These are phyloP conservation scores for Microcyclospora pomicola DNA, from an alignment of 2,329 filamentous ascomycete species.

Conservation along the genomic window DNA sequence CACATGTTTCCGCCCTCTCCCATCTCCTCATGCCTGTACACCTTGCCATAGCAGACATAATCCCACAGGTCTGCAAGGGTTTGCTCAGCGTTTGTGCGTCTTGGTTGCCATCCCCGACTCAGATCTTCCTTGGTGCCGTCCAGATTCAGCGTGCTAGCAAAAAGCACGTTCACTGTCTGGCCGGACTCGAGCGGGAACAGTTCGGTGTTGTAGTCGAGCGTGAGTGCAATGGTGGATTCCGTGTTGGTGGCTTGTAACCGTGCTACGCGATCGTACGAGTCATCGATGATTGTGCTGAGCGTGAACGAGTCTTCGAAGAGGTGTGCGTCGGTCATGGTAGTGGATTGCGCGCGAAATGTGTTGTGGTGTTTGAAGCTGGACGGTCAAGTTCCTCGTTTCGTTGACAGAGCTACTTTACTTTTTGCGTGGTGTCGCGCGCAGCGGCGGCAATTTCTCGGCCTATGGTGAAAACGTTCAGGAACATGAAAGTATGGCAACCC, in stretches of 20 bases:
- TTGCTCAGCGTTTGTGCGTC: constrained; percentile 37
- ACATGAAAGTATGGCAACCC: too few species aligned
- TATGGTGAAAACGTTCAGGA: neutral
- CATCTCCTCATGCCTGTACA: constrained; percentile 70
- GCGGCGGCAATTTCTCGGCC: too few species aligned
- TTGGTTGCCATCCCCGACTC: constrained; percentile 56
- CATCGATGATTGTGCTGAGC: constrained; percentile 61
- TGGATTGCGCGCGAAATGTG: too few species aligned
- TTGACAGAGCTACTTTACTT: too few species aligned
- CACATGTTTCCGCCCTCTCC: constrained; percentile 75
- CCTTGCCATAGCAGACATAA: constrained; percentile 79
- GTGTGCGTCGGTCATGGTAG: constrained; percentile 49
- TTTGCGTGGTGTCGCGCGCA: too few species aligned
- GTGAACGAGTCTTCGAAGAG: constrained; percentile 90
- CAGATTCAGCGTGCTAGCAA: constrained; percentile 73
- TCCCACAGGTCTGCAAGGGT: constrained; percentile 66
- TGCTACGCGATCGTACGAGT: constrained; percentile 90
- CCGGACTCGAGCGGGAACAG: constrained; percentile 65
- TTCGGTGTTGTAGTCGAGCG: constrained; percentile 87
- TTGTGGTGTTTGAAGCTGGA: too few species aligned
- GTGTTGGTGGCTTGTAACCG: constrained; percentile 66
- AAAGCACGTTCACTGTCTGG: constrained; percentile 65
- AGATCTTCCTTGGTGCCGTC: constrained; percentile 56
- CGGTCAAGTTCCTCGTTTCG: too few species aligned
- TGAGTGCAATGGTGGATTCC: constrained; percentile 62